Conservation (phyloP, 2,329 filamentous ascomycete genomes). For the Tolypocladium paradoxum region DNA sequence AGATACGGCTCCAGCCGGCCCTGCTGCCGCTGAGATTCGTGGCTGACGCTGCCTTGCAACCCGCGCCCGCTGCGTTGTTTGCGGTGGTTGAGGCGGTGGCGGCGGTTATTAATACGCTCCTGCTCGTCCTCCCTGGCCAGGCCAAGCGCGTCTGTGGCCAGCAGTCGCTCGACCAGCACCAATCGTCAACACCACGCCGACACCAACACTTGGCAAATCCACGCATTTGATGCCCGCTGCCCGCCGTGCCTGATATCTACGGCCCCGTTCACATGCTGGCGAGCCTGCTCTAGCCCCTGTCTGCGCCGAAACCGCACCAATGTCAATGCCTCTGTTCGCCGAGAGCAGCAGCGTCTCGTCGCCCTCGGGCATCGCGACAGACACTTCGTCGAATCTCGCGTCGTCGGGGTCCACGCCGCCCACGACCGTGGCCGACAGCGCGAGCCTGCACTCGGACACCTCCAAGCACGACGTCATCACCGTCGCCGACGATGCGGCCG, state of each 20-base stretch:
- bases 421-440: slow-evolving; percentile 53
- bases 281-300: neutral
- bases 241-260: neutral
- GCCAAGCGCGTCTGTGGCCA: neutral
- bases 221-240: neutral
- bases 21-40: neutral
- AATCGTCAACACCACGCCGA: neutral
- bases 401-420: slow-evolving; percentile 53
- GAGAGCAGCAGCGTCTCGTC: slow-evolving; percentile 19
- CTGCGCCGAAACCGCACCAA: neutral
- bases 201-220: neutral
- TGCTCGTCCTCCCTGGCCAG: neutral
- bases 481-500: slow-evolving; percentile 15
- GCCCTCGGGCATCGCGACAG: slow-evolving; percentile 14
- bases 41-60: too few relatives aligned
- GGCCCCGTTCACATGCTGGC: neutral
- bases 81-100: neutral
- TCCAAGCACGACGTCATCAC: slow-evolving; percentile 27
- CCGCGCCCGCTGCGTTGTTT: neutral
- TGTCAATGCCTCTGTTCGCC: slow-evolving; percentile 20
- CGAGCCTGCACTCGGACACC: slow-evolving; percentile 41
- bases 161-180: neutral
- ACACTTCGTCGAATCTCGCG: slow-evolving; percentile 40
- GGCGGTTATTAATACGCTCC: neutral
- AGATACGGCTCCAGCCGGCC: neutral